Conservation (phyloP, 2,329 filamentous ascomycete species). For the Claviceps sp. region DNA sequence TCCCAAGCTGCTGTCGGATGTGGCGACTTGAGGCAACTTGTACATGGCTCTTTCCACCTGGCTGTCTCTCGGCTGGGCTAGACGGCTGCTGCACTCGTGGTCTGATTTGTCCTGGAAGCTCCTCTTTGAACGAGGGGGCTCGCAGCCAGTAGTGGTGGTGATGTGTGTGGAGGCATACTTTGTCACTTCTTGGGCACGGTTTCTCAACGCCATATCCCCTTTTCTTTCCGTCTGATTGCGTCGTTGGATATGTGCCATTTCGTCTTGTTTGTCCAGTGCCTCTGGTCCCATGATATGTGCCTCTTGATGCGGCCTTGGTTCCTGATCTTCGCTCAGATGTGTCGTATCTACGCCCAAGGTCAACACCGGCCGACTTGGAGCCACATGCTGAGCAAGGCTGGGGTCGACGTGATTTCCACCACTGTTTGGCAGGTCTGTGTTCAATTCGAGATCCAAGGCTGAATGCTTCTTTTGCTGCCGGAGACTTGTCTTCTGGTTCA, state of each 20-base stretch:
- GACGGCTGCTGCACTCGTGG: background rate
- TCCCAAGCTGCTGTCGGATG: constrained; percentile 8
- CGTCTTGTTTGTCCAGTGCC: background rate
- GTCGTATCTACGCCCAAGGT: background rate
- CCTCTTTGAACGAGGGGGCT: constrained; percentile 13
- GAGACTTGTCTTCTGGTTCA: background rate
- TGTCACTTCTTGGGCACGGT: background rate
- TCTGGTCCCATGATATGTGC: no score
- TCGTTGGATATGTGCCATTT: background rate
- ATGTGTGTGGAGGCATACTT: constrained; percentile 42
- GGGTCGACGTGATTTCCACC: background rate
- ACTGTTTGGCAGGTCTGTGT: background rate
- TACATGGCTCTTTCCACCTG: constrained; percentile 9
- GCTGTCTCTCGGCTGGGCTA: background rate
- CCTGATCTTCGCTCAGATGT: background rate
- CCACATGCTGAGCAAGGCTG: background rate
- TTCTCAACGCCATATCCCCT: background rate
- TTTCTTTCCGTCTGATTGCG: background rate
- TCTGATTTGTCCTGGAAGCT: background rate
- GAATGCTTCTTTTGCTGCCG: background rate
- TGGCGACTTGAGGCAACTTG: constrained; percentile 11
- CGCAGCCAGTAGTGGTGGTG: constrained; percentile 49
- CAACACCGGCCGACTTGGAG: constrained; percentile 4
- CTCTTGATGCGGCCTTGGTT: background rate
- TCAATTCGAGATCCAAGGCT: background rate